Percentiles rank a stretch among this genome's conserved stretches.
Evolutionary conservation across 2,329 filamentous ascomycete species (phyloP).

Genomic region (Helicocarpus griseus): DNA sequence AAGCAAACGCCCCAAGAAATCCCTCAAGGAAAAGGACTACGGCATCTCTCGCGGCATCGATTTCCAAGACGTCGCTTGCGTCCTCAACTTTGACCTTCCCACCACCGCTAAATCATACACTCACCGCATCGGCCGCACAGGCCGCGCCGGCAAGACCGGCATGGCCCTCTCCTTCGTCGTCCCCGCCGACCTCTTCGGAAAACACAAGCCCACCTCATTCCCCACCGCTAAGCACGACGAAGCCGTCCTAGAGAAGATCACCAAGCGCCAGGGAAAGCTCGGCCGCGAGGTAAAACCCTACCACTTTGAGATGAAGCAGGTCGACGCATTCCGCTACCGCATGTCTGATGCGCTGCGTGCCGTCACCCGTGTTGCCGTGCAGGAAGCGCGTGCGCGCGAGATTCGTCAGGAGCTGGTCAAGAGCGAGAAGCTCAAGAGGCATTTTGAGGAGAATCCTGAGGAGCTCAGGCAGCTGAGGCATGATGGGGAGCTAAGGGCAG

Average conservation of each 20-base stretch:
- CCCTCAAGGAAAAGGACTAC: constrained; percentile 71
- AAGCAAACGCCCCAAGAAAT: constrained; percentile 56
- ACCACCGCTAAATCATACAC: constrained; percentile 83
- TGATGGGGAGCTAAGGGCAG: constrained; percentile 76
- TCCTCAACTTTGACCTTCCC: constrained; percentile 95
- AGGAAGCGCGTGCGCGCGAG: constrained; percentile 81
- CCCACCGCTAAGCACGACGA: constrained; percentile 73
- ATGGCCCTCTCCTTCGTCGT: constrained; percentile 96
- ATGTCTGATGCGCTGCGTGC: constrained; percentile 86
- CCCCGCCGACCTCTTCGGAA: constrained; percentile 69
- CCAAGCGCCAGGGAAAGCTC: constrained; percentile 65
- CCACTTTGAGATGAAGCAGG: constrained; percentile 86
- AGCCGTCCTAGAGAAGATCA: constrained; percentile 68
- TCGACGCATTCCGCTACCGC: constrained; percentile 89
- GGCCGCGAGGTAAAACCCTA: constrained; percentile 81
- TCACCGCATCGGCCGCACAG: constrained; percentile 92
- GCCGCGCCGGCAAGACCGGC: constrained; percentile 78
- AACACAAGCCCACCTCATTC: constrained; percentile 79
- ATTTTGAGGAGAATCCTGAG: constrained; percentile 94
- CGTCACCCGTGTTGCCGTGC: constrained; percentile 80
- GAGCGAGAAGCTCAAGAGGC: constrained; percentile 84
- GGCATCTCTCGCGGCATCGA: constrained; percentile 94
- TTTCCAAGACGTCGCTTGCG: constrained; percentile 88
- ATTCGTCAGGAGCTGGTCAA: constrained; percentile 83
- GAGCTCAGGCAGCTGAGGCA: constrained; percentile 82